These are phyloP conservation scores for Botrytis fabae DNA, from an alignment of 2,329 filamentous ascomycete species.

Conservation along the genomic window DNA sequence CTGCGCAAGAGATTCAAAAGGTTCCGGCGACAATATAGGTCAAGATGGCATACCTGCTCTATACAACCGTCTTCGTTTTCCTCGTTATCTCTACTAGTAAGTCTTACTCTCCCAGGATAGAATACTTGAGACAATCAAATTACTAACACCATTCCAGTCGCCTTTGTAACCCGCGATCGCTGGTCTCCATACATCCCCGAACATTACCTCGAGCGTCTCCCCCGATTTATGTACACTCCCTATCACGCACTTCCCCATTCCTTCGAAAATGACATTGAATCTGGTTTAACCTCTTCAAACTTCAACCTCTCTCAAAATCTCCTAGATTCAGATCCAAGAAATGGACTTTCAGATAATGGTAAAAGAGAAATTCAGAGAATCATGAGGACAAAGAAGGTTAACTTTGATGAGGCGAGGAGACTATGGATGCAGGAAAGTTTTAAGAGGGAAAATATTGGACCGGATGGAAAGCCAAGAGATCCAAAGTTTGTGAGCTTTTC, in stretches of 20 bases:
- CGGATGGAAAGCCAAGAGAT: constrained; percentile 84
- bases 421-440: constrained; percentile 85
- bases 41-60: constrained; percentile 77
- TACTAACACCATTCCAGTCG: constrained; percentile 47
- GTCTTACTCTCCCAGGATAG: constrained; percentile 31
- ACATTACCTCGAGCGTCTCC: constrained; percentile 44
- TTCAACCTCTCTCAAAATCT: constrained; percentile 86
- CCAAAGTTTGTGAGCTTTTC: constrained; percentile 92
- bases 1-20: neutral
- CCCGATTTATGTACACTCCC: constrained; percentile 58
- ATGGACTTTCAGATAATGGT: constrained; percentile 75
- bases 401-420: constrained; percentile 87
- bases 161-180: constrained; percentile 76
- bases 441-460: constrained; percentile 81
- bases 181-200: constrained; percentile 67
- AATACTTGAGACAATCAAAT: constrained; percentile 20
- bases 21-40: neutral
- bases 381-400: constrained; percentile 81
- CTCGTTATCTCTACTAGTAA: constrained; percentile 70
- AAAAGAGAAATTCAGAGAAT: constrained; percentile 84
- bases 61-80: constrained; percentile 70
- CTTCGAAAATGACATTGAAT: constrained; percentile 84
- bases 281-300: constrained; percentile 76
- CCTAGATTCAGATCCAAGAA: constrained; percentile 72
- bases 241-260: constrained; percentile 76